Evolutionary conservation across 140 eudicot species (phyloP).

Genomic region (Anethum foeniculum): DNA sequence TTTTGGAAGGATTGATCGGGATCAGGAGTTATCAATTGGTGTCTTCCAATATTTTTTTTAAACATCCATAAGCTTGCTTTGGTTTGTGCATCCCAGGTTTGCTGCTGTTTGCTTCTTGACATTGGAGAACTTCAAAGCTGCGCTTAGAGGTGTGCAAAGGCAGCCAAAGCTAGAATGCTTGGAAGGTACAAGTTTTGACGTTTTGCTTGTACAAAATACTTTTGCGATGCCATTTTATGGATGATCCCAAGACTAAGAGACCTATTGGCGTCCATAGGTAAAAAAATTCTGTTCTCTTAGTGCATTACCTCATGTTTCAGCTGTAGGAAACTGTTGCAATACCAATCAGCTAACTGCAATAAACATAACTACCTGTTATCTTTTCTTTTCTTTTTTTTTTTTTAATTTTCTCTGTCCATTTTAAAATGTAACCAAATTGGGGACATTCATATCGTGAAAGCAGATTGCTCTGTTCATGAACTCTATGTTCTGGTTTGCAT

Average conservation of each 20-base stretch:
- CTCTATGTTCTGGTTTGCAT: constrained; percentile 85
- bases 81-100: constrained; percentile 41
- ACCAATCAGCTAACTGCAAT: not conserved
- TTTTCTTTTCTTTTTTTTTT: too few relatives aligned
- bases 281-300: not conserved
- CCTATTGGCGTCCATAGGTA: not conserved
- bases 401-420: too few relatives aligned
- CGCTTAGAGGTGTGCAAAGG: constrained; percentile 61
- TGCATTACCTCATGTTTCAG: not conserved
- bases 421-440: constrained; percentile 1
- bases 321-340: not conserved
- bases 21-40: too few relatives aligned
- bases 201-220: not conserved
- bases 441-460: constrained; percentile 6
- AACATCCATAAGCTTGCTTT: constrained; percentile 6
- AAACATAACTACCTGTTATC: not conserved
- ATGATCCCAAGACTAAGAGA: not conserved
- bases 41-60: too few relatives aligned
- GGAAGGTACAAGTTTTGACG: constrained; percentile 40
- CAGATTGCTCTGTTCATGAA: constrained; percentile 89
- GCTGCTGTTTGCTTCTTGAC: constrained; percentile 56
- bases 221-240: not conserved
- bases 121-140: constrained; percentile 78
- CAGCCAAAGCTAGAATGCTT: constrained; percentile 79
- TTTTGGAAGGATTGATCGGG: too few relatives aligned